Evolutionary conservation across 192 early-diverging fungal species (phyloP), one percentile per base, ranked within the genome.

Genomic region (Bifiguratus adelaidae): DNA sequence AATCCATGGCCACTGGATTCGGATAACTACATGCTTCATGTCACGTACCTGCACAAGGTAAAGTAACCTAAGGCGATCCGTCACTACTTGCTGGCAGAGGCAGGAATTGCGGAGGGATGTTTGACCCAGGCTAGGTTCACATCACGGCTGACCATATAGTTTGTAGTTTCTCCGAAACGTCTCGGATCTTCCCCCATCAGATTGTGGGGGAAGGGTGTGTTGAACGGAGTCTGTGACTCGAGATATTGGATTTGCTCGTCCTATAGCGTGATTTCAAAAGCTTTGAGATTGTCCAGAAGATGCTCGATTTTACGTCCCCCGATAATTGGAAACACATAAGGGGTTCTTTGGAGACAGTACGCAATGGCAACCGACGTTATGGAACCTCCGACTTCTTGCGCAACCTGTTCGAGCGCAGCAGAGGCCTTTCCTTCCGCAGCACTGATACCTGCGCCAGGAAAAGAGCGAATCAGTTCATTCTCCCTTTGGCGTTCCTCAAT

Each of bases 291-390:
- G 28, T 45, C 44, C 3, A 30, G 1, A 29, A 45, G 44, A 9
- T 45, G 44, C 44, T 45, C 28, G 3, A 45, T 19, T 28, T 45
- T 45, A 12, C 44, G 29, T 11, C 44, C 44, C 2, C 44, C 44
- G 32, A 45, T 30, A 2, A 45, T 11, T 2, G 44, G 44, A 15
- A 45, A 45, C 1, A 45, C 44, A 4, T 30, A 30, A 2, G 44
- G 44, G 12, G 44, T 30, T 15, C 32, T 45, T 18, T 26, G 28
- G 28, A 45, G 29, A 20, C 29, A 26, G 32, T 45, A 45, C 5
- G 44, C 44, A 45, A 45, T n/a, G 9, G 44, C 44, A 28, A 45
- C 32, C 18, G 44, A 26, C 29, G 44, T 45, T 4, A 45, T 19
- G 12, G 44, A 45, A 3, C 32, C 22, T 7, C 27, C 27, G 32